A percentile compares a stretch with the other conserved stretches of the same genome.
These are phyloP conservation scores for Ustanciosporium gigantosporum DNA, from an alignment of 1,284 basidiomycete species.

Conservation along the genomic window DNA sequence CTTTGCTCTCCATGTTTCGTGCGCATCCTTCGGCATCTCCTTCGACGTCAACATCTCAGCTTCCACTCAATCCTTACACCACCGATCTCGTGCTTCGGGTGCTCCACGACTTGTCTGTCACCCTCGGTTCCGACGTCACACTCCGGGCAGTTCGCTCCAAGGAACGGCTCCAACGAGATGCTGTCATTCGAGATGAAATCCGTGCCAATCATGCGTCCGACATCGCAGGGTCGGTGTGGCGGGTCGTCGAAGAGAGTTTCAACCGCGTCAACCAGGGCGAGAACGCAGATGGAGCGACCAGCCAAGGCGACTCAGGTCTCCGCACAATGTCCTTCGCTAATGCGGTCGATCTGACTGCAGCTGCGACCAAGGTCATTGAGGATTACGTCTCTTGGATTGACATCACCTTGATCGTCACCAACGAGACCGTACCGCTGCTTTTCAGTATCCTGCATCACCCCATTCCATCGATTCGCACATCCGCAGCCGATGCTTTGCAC, in stretches of 20 bases:
- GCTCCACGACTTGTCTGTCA: slow-evolving; percentile 57
- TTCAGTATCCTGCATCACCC: slow-evolving; percentile 76
- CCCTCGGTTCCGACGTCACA: slow-evolving; percentile 57
- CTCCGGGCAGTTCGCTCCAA: slow-evolving; percentile 53
- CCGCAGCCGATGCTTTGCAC: slow-evolving; percentile 77
- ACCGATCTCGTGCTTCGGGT: slow-evolving; percentile 65
- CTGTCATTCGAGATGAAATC: slow-evolving; percentile 58
- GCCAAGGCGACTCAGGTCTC: slow-evolving; percentile 58
- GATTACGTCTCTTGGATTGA: slow-evolving; percentile 99
- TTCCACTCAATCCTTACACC: slow-evolving; percentile 84
- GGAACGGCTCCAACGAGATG: slow-evolving; percentile 57
- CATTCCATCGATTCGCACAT: slow-evolving; percentile 74
- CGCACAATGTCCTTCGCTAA: slow-evolving; percentile 65
- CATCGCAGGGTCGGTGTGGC: slow-evolving; percentile 85
- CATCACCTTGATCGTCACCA: slow-evolving; percentile 91
- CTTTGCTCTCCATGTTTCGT: slow-evolving; percentile 58
- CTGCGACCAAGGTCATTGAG: slow-evolving; percentile 84
- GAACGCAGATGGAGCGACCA: slow-evolving; percentile 4
- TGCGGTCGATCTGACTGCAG: slow-evolving; percentile 67
- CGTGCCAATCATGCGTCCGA: slow-evolving; percentile 69
- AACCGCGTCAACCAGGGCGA: slow-evolving; percentile 34
- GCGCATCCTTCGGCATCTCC: slow-evolving; percentile 62
- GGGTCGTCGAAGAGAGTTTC: slow-evolving; percentile 75
- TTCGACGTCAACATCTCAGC: slow-evolving; percentile 69
- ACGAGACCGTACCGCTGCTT: slow-evolving; percentile 80